Evolutionary conservation across 1,284 basidiomycete species (phyloP).

Genomic region (Boletus holoroseus): DNA sequence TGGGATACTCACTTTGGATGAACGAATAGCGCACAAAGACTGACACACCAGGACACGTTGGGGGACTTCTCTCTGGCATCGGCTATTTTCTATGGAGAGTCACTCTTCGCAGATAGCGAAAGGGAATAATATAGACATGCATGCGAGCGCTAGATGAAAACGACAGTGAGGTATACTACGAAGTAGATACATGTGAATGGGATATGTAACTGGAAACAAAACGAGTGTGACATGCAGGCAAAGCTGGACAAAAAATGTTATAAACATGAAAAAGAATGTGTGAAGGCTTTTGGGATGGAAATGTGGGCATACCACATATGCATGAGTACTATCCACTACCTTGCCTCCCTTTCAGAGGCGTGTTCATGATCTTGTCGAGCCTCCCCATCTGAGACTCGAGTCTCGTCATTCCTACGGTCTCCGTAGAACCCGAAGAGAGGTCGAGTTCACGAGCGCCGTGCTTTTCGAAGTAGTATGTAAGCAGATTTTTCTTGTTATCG

Average conservation of each 20-base stretch:
- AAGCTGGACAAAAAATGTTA: neutral
- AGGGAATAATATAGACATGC: slow-evolving; percentile 12
- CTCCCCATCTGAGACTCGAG: slow-evolving; percentile 71
- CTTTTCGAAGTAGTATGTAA: slow-evolving; percentile 82
- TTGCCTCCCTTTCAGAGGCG: slow-evolving; percentile 40
- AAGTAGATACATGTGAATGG: slow-evolving; percentile 4
- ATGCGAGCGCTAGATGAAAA: slow-evolving; percentile 4
- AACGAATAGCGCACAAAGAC: slow-evolving; percentile 39
- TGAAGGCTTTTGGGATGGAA: neutral
- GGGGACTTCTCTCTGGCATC: slow-evolving; percentile 68
- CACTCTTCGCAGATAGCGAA: slow-evolving; percentile 26
- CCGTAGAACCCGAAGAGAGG: slow-evolving; percentile 30
- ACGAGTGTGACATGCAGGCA: slow-evolving; percentile 11
- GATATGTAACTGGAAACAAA: slow-evolving; percentile 14
- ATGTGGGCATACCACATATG: neutral
- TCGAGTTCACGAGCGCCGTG: slow-evolving; percentile 57
- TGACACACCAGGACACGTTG: slow-evolving; percentile 77
- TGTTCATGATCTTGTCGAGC: slow-evolving; percentile 68
- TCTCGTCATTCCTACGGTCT: slow-evolving; percentile 49
- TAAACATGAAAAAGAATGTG: neutral
- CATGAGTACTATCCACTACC: slow-evolving; percentile 5
- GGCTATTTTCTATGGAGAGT: slow-evolving; percentile 48
- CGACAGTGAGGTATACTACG: slow-evolving; percentile 11
- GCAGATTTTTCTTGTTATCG: slow-evolving; percentile 79
- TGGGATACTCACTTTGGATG: slow-evolving; percentile 7